Conservation (phyloP, 2,329 filamentous ascomycete species). For the Monosporascus sp. region DNA sequence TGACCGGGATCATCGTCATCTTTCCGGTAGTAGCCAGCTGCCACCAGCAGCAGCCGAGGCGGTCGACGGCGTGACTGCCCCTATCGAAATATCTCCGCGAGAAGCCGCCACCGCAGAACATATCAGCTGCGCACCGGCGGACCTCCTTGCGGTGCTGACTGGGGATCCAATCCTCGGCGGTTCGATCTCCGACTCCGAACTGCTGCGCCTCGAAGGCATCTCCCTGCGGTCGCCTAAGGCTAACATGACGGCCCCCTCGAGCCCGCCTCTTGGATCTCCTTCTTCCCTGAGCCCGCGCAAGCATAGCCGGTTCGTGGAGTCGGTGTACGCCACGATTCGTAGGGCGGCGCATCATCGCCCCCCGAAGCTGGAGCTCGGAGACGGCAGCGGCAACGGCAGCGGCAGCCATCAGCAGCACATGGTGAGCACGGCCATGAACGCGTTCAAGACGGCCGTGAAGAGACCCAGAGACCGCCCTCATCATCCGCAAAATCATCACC, state of each 20-base stretch:
- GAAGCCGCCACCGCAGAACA: slow-evolving; percentile 4
- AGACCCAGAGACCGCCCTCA: neutral
- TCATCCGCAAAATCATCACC: neutral
- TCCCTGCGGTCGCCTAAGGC: slow-evolving; percentile 30
- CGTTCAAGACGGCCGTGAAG: neutral
- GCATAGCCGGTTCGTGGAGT: slow-evolving; percentile 20
- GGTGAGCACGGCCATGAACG: neutral
- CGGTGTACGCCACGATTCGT: slow-evolving; percentile 21
- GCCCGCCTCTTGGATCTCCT: slow-evolving; percentile 20
- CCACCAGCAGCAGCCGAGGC: slow-evolving; percentile 2
- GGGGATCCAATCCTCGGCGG: slow-evolving; percentile 25
- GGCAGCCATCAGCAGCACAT: neutral
- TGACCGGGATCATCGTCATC: slow-evolving; percentile 13
- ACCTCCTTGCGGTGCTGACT: slow-evolving; percentile 10
- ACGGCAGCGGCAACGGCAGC: neutral
- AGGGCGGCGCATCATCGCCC: slow-evolving; percentile 18
- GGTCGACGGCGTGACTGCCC: slow-evolving; percentile 6
- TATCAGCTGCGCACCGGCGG: slow-evolving; percentile 7
- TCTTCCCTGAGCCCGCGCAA: slow-evolving; percentile 18
- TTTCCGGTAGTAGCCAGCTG: slow-evolving; percentile 3
- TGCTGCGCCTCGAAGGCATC: slow-evolving; percentile 42
- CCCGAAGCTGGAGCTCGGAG: neutral
- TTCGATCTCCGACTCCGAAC: slow-evolving; percentile 43
- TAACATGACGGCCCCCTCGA: slow-evolving; percentile 19
- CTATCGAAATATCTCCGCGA: slow-evolving; percentile 6